A percentile compares a stretch with the other conserved stretches of the same genome.
These are phyloP conservation scores for Euphorbia tirucalli DNA, from an alignment of 345 rosid species.

Conservation along the genomic window DNA sequence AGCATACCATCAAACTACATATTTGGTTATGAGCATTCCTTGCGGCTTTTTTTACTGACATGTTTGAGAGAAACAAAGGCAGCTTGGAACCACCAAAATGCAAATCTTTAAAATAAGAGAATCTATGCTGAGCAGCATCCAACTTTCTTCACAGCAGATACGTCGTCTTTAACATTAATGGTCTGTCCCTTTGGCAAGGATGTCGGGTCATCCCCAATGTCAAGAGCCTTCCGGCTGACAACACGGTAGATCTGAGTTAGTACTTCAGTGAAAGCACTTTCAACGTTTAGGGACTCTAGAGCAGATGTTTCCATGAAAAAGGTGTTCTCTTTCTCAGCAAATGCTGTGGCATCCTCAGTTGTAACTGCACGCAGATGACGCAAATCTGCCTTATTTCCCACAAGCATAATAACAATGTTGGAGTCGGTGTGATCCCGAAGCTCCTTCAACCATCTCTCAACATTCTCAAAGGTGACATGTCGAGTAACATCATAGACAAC, in stretches of 20 bases:
- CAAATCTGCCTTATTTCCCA: slow-evolving; percentile 32
- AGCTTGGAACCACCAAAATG: slow-evolving; percentile 5
- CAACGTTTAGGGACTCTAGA: slow-evolving; percentile 28
- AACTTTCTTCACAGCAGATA: slow-evolving; percentile 31
- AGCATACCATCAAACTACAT: not conserved
- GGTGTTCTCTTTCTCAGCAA: slow-evolving; percentile 29
- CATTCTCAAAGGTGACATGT: slow-evolving; percentile 30
- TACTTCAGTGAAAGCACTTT: slow-evolving; percentile 26
- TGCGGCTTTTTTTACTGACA: not conserved
- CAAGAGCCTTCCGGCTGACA: slow-evolving; percentile 31
- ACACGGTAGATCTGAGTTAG: slow-evolving; percentile 28
- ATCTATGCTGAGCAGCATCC: slow-evolving; percentile 26
- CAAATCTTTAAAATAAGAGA: not conserved
- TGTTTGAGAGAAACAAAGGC: slow-evolving; percentile 3
- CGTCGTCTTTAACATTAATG: slow-evolving; percentile 27
- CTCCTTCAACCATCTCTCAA: slow-evolving; percentile 35
- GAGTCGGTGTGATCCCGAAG: slow-evolving; percentile 29
- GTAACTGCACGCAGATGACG: slow-evolving; percentile 25
- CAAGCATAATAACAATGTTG: slow-evolving; percentile 31
- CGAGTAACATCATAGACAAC: slow-evolving; percentile 30
- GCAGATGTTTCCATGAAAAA: slow-evolving; percentile 32
- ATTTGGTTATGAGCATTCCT: not conserved
- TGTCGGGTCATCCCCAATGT: slow-evolving; percentile 29
- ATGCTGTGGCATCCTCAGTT: slow-evolving; percentile 25
- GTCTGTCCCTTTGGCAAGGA: slow-evolving; percentile 29